A percentile compares a stretch with the other conserved stretches of the same genome.
These are phyloP conservation scores for Peronospora tabacina DNA, from an alignment of 352 stramenopile species.

Conservation along the genomic window DNA sequence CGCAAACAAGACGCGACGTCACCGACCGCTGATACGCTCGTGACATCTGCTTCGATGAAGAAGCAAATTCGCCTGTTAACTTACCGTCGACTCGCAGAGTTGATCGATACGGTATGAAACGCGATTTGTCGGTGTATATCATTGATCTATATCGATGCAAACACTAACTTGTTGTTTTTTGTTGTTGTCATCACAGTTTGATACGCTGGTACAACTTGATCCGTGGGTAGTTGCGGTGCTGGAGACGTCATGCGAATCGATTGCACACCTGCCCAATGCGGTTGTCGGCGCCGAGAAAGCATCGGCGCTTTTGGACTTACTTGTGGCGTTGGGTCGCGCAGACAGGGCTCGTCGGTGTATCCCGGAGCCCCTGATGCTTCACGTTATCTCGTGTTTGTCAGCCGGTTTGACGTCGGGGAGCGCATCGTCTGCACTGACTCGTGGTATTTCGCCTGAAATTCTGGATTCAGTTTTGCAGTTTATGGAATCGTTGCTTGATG, in stretches of 20 bases:
- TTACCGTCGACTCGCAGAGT: constrained; percentile 61
- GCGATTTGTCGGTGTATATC: neutral
- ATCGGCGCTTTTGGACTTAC: constrained; percentile 68
- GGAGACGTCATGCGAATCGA: constrained; percentile 41
- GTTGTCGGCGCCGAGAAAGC: constrained; percentile 70
- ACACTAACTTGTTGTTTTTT: constrained; percentile 9
- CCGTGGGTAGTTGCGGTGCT: constrained; percentile 56
- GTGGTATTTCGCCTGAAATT: constrained; percentile 57
- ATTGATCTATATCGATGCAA: neutral
- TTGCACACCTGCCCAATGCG: constrained; percentile 56
- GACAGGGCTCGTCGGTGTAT: constrained; percentile 36
- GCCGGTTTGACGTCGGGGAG: constrained; percentile 36
- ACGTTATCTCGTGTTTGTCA: constrained; percentile 60
- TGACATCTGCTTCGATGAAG: constrained; percentile 42
- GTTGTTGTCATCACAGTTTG: constrained; percentile 38
- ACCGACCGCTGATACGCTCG: constrained; percentile 8
- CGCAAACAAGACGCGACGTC: constrained; percentile 12
- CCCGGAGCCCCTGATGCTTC: constrained; percentile 30
- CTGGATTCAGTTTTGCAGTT: constrained; percentile 69
- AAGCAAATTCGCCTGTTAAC: constrained; percentile 79
- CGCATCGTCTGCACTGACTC: constrained; percentile 19
- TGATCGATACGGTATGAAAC: constrained; percentile 51
- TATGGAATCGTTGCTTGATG: constrained; percentile 69
- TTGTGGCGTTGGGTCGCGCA: constrained; percentile 53
- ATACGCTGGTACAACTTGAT: constrained; percentile 50